Evolutionary conservation across 1,139 yeast genomes (phyloP), one percentile per base, ranked within the genome.

Genomic region (Taphrina betulina): DNA sequence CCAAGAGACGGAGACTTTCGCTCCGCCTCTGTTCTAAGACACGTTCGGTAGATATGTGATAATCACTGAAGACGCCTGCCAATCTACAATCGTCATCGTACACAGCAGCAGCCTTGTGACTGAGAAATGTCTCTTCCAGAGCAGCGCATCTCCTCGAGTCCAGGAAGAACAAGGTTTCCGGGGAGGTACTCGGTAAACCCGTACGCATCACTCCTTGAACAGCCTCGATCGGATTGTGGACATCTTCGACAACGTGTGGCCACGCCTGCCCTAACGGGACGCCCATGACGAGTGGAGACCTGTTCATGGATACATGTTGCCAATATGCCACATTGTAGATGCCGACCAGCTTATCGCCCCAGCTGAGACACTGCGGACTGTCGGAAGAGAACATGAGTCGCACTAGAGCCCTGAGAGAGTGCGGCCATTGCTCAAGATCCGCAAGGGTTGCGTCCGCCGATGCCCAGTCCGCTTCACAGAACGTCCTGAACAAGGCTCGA

Each of bases 321-420:
- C 48, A 43, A 19, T 31, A 43, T 3, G 36, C 38, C n/a, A 33
- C 38, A 33, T 43, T 43, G 28, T 43, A 43, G 26, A 43, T 43
- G 19, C 26, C 16, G 14, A 29, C 20, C 38, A 29, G 7, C 12
- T 43, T 29, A 5, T 19, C 20, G 2, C 48, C 48, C 48, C 48
- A 43, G 3, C 20, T 14, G 10, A 43, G 19, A n/a, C 36, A 43
- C 16, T 43, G 48, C 5, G 48, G 38, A 8, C 8, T 20, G 29
- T 31, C 38, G 7, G 35, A 23, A 5, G 8, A 31, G 26, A 43
- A 19, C 5, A 43, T 29, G 12, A 43, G 5, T 14, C 31, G 48
- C 14, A 43, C 19, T 26, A 43, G 19, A 12, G 48, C 20, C 20
- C 31, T 19, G 10, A 43, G 38, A 2, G 48, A 29, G 29, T 43